Conservation (phyloP, 2,329 filamentous ascomycete species). For the Thermomyces lanuginosus region DNA sequence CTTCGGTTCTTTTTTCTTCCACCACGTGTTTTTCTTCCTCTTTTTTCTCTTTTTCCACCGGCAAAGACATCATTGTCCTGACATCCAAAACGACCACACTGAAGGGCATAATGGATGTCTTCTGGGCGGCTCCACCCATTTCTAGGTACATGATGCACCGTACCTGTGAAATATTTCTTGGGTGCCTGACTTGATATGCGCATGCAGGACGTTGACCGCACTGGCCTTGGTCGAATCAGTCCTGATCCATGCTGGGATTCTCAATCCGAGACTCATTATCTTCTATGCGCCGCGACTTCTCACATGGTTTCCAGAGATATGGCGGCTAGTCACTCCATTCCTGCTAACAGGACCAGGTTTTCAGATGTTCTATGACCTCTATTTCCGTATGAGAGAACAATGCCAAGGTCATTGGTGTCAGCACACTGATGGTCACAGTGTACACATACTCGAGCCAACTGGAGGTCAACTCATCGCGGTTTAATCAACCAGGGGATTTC, state of each 20-base stretch:
- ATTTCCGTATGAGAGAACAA: conserved; percentile 40
- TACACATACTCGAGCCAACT: conserved; percentile 63
- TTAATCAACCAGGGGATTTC: conserved; percentile 60
- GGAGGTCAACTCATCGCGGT: conserved; percentile 55
- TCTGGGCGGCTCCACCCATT: conserved; percentile 50
- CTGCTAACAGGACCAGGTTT: conserved; percentile 40
- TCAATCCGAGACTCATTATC: conserved; percentile 36
- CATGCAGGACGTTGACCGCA: conserved; percentile 51
- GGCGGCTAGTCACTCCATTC: conserved; percentile 43
- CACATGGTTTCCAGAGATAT: conserved; percentile 42
- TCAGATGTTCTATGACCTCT: conserved; percentile 54
- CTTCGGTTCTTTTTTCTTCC: not conserved
- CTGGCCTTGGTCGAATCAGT: conserved; percentile 47
- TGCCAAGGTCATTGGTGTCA: not conserved
- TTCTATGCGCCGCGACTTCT: conserved; percentile 39
- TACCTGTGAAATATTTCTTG: too few species aligned
- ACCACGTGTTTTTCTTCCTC: conserved; percentile 3
- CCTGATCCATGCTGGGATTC: conserved; percentile 41
- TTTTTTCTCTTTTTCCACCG: conserved; percentile 1
- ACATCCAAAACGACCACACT: not conserved
- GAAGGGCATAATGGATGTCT: conserved; percentile 37
- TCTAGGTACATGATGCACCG: conserved; percentile 37
- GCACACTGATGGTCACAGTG: conserved; percentile 27
- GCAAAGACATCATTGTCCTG: not conserved
- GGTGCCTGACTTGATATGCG: too few species aligned